Base-by-base conservation (phyloP, 257 asterid genomes). In the Salvia miltiorrhiza region DNA sequence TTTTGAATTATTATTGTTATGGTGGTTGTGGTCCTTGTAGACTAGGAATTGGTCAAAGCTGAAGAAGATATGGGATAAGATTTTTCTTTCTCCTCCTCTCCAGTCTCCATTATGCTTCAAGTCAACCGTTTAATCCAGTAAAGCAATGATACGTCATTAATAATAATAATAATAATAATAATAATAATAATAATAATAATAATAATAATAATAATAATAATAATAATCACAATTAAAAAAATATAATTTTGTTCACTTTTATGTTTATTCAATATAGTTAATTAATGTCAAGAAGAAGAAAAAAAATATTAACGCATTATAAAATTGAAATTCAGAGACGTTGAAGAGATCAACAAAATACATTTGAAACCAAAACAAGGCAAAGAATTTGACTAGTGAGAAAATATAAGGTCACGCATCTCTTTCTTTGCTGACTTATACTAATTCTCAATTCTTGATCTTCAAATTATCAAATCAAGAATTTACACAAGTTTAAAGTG, bases 111-210 rank as follows among this genome's bases (percentile, higher is more conserved):
- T n/a, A n/a, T n/a, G n/a, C 41, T 49, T 14, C 5, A 5, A 16
- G 70, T 63, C 69, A 71, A 61, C 56, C 45, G 5, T 23, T 68
- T 68, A 65, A 54, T 55, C 4, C 10, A 32, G 65, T 68, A 68
- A 69, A 44, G 33, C 67, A 54, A 26, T 23, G 1, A 4, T 2
- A n/a, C 8, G 10, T 33, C 40, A 41, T 13, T 24, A 24, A 3
- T 14, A 23, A n/a, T n/a, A n/a, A n/a, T n/a, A n/a, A n/a, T n/a
- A n/a, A n/a, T n/a, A n/a, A n/a, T n/a, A n/a, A n/a, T n/a, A n/a
- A n/a, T n/a, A n/a, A n/a, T n/a, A n/a, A n/a, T n/a, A n/a, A n/a
- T n/a, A n/a, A n/a, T n/a, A n/a, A n/a, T n/a, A n/a, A n/a, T n/a
- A n/a, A n/a, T n/a, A 41, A 14, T 14, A 63, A 24, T 13, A 0